Evolutionary conservation across 73 alveolate species (phyloP).

Genomic region (Tetrahymena thermophila): DNA sequence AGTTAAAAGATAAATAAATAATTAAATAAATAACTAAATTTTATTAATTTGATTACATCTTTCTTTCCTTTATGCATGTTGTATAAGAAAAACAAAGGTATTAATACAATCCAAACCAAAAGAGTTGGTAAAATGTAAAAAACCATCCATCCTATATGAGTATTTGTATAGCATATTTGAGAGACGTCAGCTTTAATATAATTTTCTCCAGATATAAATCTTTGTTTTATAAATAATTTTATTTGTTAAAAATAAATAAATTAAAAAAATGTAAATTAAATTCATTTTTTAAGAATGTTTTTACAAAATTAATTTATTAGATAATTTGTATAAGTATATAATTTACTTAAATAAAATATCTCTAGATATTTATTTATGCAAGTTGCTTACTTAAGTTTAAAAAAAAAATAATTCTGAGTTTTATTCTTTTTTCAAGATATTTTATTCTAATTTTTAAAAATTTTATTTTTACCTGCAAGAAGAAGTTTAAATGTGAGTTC

Average conservation of each 20-base stretch:
- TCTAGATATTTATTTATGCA: too few relatives aligned
- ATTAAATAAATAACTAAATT: background rate
- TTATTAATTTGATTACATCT: background rate
- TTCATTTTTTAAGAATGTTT: background rate
- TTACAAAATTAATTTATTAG: background rate
- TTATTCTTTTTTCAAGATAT: too few relatives aligned
- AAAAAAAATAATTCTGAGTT: background rate
- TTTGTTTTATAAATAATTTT: background rate
- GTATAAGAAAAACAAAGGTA: conserved; percentile 8
- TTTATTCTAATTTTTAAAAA: too few relatives aligned
- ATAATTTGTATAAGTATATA: too few relatives aligned
- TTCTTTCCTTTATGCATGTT: background rate
- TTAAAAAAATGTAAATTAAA: too few relatives aligned
- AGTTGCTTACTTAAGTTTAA: background rate
- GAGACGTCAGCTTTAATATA: conserved; percentile 31
- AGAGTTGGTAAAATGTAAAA: conserved; percentile 8
- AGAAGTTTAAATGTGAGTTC: background rate
- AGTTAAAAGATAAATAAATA: background rate
- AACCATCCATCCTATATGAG: background rate
- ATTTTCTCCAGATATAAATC: conserved; percentile 8
- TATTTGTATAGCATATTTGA: background rate
- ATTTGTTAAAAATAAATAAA: too few relatives aligned
- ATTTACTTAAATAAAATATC: too few relatives aligned
- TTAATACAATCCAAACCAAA: conserved; percentile 10
- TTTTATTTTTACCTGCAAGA: background rate